Percentiles rank a stretch among this genome's conserved stretches.
These are phyloP conservation scores for Arabidopsis arenosa DNA, from an alignment of 345 rosid genomes.

Conservation along the genomic window DNA sequence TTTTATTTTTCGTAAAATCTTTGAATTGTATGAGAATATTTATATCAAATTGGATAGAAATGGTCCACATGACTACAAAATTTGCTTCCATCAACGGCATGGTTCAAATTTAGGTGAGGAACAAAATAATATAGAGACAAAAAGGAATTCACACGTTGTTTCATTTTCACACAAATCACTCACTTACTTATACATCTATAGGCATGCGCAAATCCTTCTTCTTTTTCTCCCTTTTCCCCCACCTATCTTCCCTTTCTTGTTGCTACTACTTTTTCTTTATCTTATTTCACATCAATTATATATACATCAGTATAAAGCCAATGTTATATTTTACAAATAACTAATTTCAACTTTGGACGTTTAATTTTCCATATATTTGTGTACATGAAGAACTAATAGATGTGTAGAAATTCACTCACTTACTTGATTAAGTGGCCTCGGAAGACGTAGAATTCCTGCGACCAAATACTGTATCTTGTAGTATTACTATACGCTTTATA, in stretches of 20 bases:
- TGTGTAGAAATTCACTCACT: background rate
- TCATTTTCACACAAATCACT: conserved; percentile 26
- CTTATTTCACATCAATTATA: background rate
- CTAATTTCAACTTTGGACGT: background rate
- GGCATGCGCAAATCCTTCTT: conserved; percentile 33
- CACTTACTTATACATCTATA: background rate
- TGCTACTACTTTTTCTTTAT: background rate
- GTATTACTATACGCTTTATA: background rate
- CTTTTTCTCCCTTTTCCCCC: background rate
- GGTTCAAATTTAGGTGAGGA: conserved; percentile 19
- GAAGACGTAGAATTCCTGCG: background rate
- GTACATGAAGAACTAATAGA: background rate
- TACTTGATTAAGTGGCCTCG: background rate
- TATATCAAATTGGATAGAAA: background rate
- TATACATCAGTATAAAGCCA: background rate
- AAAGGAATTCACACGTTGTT: conserved; percentile 8
- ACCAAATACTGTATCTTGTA: too few relatives aligned
- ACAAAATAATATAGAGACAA: background rate
- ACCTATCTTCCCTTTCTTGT: background rate
- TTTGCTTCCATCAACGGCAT: conserved; percentile 26
- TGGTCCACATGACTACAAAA: conserved; percentile 29
- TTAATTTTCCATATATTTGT: background rate
- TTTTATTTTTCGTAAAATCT: background rate
- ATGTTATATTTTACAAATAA: background rate
- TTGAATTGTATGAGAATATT: background rate